Conservation (phyloP, 2,329 filamentous ascomycete genomes). For the Fusarium scirpi region DNA sequence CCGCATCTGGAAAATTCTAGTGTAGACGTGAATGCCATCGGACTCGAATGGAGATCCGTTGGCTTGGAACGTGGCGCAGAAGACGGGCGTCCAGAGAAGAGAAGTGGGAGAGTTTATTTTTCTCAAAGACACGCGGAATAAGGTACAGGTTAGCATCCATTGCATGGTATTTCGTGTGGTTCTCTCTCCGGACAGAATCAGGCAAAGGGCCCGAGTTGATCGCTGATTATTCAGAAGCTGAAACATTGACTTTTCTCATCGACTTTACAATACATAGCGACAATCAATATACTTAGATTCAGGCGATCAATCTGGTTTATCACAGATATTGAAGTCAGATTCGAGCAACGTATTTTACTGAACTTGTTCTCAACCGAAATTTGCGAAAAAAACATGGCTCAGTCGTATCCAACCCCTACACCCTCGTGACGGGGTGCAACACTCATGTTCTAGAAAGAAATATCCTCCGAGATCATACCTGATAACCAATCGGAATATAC, state of each 20-base stretch:
- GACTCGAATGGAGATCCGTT: neutral
- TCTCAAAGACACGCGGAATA: neutral
- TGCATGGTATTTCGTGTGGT: too few species aligned
- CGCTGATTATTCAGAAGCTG: neutral
- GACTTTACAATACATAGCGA: too few species aligned
- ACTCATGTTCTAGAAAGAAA: neutral
- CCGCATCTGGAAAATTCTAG: slow-evolving; percentile 18
- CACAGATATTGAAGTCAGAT: fast-evolving
- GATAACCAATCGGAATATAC: neutral
- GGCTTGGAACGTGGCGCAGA: neutral
- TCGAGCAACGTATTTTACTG: fast-evolving
- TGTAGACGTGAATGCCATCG: neutral
- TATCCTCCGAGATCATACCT: neutral
- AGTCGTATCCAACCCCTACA: neutral
- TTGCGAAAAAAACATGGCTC: neutral
- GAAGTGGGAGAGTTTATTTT: neutral
- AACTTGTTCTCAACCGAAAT: neutral
- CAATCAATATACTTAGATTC: too few species aligned
- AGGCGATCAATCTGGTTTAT: neutral
- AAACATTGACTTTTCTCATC: neutral
- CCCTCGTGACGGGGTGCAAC: too few species aligned
- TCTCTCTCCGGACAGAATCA: neutral
- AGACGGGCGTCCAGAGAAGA: neutral
- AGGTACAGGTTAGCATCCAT: neutral
- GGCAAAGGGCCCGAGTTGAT: neutral